Conservation (phyloP, 1,139 yeast genomes). For the Debaryomyces udenii region DNA sequence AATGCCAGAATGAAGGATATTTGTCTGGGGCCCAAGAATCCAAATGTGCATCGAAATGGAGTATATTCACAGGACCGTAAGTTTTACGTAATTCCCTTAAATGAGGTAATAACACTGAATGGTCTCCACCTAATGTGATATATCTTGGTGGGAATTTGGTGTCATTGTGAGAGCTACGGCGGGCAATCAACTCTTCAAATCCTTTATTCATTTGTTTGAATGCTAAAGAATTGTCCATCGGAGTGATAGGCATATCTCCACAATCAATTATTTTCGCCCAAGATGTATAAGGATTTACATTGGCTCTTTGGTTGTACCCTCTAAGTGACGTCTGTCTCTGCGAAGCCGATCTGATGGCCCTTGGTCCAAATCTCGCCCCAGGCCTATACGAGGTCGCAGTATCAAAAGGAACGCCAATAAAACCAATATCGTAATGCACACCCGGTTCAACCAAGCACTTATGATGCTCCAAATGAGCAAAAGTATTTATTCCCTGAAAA, state of each 20-base stretch:
- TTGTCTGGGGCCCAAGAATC: conserved; percentile 79
- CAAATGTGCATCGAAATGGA: conserved; percentile 80
- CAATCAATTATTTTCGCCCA: conserved; percentile 78
- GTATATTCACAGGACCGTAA: conserved; percentile 67
- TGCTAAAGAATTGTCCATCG: conserved; percentile 73
- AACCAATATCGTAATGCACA: conserved; percentile 59
- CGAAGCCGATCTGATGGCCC: conserved; percentile 72
- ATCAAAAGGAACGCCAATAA: conserved; percentile 79
- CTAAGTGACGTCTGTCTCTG: conserved; percentile 69
- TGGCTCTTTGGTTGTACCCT: conserved; percentile 71
- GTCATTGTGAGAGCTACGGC: conserved; percentile 27
- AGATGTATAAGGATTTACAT: conserved; percentile 60
- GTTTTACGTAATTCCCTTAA: conserved; percentile 59
- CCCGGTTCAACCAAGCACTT: conserved; percentile 57
- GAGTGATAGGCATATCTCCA: conserved; percentile 81
- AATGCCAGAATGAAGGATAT: conserved; percentile 70
- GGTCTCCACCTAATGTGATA: conserved; percentile 79
- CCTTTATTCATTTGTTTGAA: conserved; percentile 72
- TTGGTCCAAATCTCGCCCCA: conserved; percentile 82
- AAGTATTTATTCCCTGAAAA: conserved; percentile 69
- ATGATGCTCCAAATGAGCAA: conserved; percentile 68
- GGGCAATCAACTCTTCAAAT: conserved; percentile 56
- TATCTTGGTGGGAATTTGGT: conserved; percentile 54
- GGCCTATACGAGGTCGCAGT: conserved; percentile 75
- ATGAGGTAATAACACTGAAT: conserved; percentile 71